Evolutionary conservation across 2,329 filamentous ascomycete species (phyloP).

Genomic region (Colletotrichum australisinense): DNA sequence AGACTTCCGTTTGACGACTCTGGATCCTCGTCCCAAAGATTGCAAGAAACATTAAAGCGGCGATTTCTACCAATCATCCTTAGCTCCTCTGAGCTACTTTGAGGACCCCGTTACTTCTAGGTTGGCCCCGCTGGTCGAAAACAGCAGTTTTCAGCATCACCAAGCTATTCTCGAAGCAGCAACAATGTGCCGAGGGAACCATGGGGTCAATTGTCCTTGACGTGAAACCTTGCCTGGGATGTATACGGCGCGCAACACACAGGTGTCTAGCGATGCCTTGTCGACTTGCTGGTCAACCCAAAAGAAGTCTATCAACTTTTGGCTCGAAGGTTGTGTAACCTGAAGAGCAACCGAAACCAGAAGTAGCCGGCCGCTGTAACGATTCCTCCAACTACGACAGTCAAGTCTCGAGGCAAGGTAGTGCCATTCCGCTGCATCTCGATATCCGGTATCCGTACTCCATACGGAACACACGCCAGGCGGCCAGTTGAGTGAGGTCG

Average conservation of each 20-base stretch:
- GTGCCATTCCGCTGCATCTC: not conserved
- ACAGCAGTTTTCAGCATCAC: not conserved
- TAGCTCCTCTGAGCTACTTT: not conserved
- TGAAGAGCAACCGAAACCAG: not conserved
- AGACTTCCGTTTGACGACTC: conserved; percentile 21
- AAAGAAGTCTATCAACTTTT: not conserved
- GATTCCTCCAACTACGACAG: not conserved
- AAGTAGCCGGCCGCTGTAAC: not conserved
- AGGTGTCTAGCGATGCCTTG: not conserved
- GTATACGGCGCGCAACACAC: not conserved
- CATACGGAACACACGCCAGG: not conserved
- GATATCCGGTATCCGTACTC: not conserved
- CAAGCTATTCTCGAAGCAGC: not conserved
- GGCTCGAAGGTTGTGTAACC: conserved; percentile 1
- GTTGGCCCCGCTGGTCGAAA: conserved; percentile 3
- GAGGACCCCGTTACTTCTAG: not conserved
- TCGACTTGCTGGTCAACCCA: not conserved
- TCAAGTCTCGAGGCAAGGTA: not conserved
- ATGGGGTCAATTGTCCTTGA: not conserved
- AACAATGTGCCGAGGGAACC: not conserved
- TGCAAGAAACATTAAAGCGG: conserved; percentile 14
- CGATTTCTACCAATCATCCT: not conserved
- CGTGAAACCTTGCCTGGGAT: not conserved
- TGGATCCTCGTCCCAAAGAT: conserved; percentile 6
- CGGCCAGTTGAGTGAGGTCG: conserved; percentile 12